A percentile compares a stretch with the other conserved stretches of the same genome.
phyloP scores from a whole-genome alignment of 192 early-diverging fungal species.

The Phycomyces blakesleeanus region DNA sequence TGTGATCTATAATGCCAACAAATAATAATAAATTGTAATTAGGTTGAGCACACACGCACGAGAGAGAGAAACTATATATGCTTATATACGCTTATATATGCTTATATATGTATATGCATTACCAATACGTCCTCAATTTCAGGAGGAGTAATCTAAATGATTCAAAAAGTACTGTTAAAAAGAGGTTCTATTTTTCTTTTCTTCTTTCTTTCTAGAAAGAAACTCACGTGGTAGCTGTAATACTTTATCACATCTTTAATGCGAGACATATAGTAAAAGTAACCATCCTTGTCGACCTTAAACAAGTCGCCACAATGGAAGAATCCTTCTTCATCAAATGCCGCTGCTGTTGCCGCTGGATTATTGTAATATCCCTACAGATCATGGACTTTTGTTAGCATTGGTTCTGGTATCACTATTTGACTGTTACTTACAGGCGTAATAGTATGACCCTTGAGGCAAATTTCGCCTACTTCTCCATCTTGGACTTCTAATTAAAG shows the following conservation, averaged over 20 bases:
- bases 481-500: conserved; percentile 23
- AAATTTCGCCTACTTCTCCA: conserved; percentile 52
- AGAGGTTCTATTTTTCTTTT: background rate
- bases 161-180: background rate
- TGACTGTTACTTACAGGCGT: conserved; percentile 23
- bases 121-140: conserved; percentile 65
- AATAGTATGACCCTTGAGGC: conserved; percentile 38
- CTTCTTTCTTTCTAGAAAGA: too few relatives aligned
- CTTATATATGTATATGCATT: conserved; percentile 1
- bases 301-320: conserved; percentile 59
- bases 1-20: conserved; percentile 40
- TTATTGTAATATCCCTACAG: conserved; percentile 37
- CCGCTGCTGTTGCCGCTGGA: conserved; percentile 35
- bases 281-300: conserved; percentile 44
- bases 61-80: too few relatives aligned
- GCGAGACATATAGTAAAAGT: conserved; percentile 68
- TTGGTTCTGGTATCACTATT: too few relatives aligned
- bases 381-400: too few relatives aligned
- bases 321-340: conserved; percentile 51
- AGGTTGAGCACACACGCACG: too few relatives aligned
- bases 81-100: too few relatives aligned
- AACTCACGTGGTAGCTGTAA: conserved; percentile 62
- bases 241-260: conserved; percentile 55
- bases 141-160: conserved; percentile 40
- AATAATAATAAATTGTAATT: too few relatives aligned